phyloP scores from a whole-genome alignment of 768 basidiomycete genomes.

The Phlebiopsis flavidoalba region DNA sequence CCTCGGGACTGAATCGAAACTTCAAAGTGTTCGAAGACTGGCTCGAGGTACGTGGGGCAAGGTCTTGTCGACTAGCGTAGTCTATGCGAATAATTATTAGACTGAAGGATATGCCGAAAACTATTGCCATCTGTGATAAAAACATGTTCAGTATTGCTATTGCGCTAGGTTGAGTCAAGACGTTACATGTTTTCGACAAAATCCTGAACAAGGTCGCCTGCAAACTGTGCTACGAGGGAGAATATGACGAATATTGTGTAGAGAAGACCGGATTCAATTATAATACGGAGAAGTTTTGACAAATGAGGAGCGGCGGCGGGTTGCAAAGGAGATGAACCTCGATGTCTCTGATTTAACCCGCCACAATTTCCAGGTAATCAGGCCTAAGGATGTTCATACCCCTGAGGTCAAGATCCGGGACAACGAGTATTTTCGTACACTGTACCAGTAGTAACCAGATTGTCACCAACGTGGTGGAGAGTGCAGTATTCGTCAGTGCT shows the following conservation, averaged over 20 bases:
- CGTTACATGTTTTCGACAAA: not conserved
- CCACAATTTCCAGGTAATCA: not conserved
- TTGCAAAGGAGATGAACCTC: not conserved
- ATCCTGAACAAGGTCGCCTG: not conserved
- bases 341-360: not conserved
- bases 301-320: not conserved
- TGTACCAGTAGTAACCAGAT: not conserved
- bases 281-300: not conserved
- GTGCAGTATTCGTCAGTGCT: not conserved
- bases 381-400: not conserved
- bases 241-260: not conserved
- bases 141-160: not conserved
- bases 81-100: not conserved
- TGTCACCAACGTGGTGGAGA: not conserved
- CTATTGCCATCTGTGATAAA: not conserved
- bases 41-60: no score
- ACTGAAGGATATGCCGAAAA: not conserved
- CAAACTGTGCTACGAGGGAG: not conserved
- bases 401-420: no score
- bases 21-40: no score
- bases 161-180: no score
- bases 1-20: no score
- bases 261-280: not conserved
- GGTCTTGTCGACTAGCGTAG: not conserved
- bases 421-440: not conserved